Evolutionary conservation across 2,329 filamentous ascomycete genomes (phyloP).

Genomic region (Blastomyces percursus): DNA sequence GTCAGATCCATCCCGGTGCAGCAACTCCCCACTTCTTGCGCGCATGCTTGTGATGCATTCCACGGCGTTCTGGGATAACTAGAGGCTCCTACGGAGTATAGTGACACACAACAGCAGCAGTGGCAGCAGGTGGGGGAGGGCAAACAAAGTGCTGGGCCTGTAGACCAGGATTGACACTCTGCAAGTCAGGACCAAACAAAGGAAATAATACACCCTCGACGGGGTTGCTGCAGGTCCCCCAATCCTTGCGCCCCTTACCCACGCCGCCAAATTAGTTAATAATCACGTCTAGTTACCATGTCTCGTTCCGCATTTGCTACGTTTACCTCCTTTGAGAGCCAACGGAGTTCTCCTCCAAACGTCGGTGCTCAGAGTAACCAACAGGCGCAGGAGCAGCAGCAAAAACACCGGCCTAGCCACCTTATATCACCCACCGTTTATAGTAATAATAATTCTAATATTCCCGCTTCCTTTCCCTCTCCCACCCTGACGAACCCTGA

Average conservation of each 20-base stretch:
- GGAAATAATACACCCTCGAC: background rate
- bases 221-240: slow-evolving; percentile 5
- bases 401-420: background rate
- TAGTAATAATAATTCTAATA: slow-evolving; percentile 2
- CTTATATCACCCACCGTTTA: background rate
- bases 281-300: slow-evolving; percentile 1
- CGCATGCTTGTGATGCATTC: background rate
- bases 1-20: background rate
- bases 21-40: background rate
- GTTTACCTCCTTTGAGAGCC: slow-evolving; percentile 2
- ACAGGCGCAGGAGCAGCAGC: background rate
- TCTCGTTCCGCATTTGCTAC: background rate
- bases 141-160: background rate
- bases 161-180: background rate
- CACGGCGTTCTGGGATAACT: background rate
- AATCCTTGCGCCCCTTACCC: background rate
- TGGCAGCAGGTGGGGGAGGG: background rate
- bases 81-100: background rate
- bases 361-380: background rate
- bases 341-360: slow-evolving; percentile 1
- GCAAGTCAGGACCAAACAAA: background rate
- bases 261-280: background rate
- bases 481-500: slow-evolving; percentile 88
- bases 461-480: slow-evolving; percentile 40
- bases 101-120: background rate